These are phyloP conservation scores for Termitomyces eurrhizus DNA, from an alignment of 768 basidiomycete species.

Conservation along the genomic window DNA sequence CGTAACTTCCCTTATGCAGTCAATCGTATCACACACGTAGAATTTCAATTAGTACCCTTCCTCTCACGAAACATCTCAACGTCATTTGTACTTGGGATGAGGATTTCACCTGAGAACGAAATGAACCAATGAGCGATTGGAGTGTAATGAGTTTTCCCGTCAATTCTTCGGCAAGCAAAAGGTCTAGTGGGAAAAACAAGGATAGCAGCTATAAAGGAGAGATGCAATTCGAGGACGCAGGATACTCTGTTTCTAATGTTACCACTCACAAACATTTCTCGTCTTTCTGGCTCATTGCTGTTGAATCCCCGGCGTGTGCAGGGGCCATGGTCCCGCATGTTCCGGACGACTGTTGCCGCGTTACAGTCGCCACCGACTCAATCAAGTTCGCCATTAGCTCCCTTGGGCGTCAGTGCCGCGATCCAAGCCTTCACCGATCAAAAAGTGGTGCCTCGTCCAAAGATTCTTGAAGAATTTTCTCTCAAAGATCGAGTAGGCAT, in stretches of 20 bases:
- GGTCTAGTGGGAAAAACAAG: background rate
- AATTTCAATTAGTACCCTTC: background rate
- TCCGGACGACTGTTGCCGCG: background rate
- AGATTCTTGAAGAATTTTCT: slow-evolving; percentile 27
- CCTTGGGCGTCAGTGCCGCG: slow-evolving; percentile 63
- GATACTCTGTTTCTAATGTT: background rate
- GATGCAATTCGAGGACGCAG: background rate
- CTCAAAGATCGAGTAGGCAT: background rate
- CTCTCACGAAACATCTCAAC: background rate
- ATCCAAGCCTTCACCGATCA: slow-evolving; percentile 35
- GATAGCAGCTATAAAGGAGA: background rate
- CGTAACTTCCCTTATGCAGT: no score
- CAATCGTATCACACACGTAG: no score
- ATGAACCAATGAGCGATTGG: no score
- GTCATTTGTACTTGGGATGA: background rate
- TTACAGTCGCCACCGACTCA: slow-evolving; percentile 19
- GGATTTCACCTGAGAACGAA: background rate
- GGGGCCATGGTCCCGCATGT: background rate
- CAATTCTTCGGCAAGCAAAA: background rate
- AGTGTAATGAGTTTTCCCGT: no score
- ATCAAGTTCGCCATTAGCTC: slow-evolving; percentile 53
- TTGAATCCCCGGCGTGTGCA: background rate
- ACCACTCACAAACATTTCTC: background rate
- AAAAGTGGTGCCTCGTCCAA: slow-evolving; percentile 33
- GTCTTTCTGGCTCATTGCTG: background rate